Percentiles rank a stretch among this genome's conserved stretches.
phyloP scores from a whole-genome alignment of 192 early-diverging fungal species.

The Ambispora gerdemannii region DNA sequence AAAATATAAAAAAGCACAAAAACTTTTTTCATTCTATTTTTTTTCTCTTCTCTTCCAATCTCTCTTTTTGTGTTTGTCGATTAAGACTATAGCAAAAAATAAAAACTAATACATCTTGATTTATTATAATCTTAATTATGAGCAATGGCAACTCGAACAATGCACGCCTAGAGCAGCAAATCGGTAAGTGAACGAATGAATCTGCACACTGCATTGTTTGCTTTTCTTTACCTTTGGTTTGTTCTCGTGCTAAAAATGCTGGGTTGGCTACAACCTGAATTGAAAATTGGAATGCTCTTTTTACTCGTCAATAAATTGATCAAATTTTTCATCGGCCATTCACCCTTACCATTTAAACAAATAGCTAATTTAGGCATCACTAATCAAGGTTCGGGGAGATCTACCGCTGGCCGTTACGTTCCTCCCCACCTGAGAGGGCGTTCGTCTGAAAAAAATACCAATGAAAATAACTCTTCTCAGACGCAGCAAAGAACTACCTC shows the following conservation, averaged over 20 bases:
- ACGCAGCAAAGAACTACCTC: not conserved
- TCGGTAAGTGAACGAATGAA: slow-evolving; percentile 45
- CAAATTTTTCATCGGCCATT: not conserved
- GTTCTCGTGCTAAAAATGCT: too few relatives aligned
- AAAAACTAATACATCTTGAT: not conserved
- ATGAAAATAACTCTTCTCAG: not conserved
- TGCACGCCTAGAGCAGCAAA: slow-evolving; percentile 59
- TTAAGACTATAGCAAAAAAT: not conserved
- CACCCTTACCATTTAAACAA: not conserved
- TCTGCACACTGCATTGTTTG: too few relatives aligned
- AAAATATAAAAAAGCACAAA: too few relatives aligned
- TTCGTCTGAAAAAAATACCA: slow-evolving; percentile 2
- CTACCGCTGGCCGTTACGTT: slow-evolving; percentile 52
- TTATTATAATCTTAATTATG: too few relatives aligned
- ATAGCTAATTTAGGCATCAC: slow-evolving; percentile 60
- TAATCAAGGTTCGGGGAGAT: slow-evolving; percentile 36
- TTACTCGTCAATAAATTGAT: not conserved
- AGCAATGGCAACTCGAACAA: slow-evolving; percentile 45
- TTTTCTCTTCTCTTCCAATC: not conserved
- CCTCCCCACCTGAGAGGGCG: slow-evolving; percentile 65
- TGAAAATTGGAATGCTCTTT: not conserved
- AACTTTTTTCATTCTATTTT: not conserved
- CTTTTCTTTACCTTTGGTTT: too few relatives aligned
- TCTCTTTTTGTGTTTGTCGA: not conserved
- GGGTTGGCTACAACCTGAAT: too few relatives aligned